These are phyloP conservation scores for Microcos paniculata DNA, from an alignment of 345 rosid genomes.

Conservation along the genomic window DNA sequence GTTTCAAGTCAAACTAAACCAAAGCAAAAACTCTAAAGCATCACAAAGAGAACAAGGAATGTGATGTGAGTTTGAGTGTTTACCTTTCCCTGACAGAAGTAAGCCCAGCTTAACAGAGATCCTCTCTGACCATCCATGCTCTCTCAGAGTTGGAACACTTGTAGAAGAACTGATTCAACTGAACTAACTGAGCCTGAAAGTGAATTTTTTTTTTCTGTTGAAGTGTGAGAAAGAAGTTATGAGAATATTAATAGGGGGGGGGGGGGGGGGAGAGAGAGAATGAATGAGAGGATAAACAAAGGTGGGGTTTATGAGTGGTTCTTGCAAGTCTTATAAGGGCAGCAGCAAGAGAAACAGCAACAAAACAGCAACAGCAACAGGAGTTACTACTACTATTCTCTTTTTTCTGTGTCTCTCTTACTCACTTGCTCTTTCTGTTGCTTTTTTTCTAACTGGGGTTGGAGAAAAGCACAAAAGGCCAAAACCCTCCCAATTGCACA, in stretches of 20 bases:
- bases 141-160: conserved; percentile 4
- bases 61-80: not conserved
- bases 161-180: not conserved
- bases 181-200: not conserved
- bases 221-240: not conserved
- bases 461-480: conserved; percentile 48
- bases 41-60: not conserved
- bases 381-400: not conserved
- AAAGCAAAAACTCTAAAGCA: not conserved
- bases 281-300: conserved; percentile 2
- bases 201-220: not conserved
- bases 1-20: not conserved
- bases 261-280: conserved; percentile 18
- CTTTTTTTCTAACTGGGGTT: conserved; percentile 8
- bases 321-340: conserved; percentile 21
- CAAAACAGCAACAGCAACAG: not conserved
- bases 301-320: conserved; percentile 33
- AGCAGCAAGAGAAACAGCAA: conserved; percentile 6
- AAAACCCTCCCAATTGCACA: conserved; percentile 27
- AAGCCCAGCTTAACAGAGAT: conserved; percentile 53
- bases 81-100: conserved; percentile 69
- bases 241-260: not conserved
- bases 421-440: not conserved
- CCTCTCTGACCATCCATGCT: conserved; percentile 66
- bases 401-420: not conserved